Evolutionary conservation across 768 basidiomycete species (phyloP), one percentile per base, ranked within the genome.

Genomic region (Chiua virens): DNA sequence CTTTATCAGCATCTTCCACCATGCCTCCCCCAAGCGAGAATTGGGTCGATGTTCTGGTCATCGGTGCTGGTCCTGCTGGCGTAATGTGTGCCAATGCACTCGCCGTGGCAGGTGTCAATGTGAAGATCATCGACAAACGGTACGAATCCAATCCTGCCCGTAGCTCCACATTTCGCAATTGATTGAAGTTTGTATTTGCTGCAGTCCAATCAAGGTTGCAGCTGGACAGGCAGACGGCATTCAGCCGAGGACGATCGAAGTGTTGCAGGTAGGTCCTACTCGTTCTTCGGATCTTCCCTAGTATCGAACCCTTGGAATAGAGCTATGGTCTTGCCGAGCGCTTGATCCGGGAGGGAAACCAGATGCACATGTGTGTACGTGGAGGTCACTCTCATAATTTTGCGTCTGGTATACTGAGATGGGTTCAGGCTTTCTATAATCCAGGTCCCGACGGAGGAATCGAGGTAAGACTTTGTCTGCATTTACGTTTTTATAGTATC

Each of bases 271-370:
- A 7, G 15, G 25, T 6, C 9, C 6, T 3, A 21, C 11, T 22
- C 8, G 9, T n/a, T n/a, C n/a, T 17, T 18, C 14, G 14, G 27
- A 5, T 13, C 38, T 14, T 34, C 42, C 30, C 13, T 8, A n/a
- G 3, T 20, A 8, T 50, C 1, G 8, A 46, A 34, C 27, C 5
- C 17, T 4, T 22, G 8, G 8, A 45, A 34, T 15, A 90, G 87
- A 91, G 87, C 55, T 90, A 90, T 68, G 89, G 88, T 7, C 75
- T 91, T 6, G 85, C 79, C 0, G 83, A 89, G n/a, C 75, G 79
- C 4, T 61, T 90, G 22, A 53, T 89, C 22, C 74, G 68, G 38
- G 79, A 88, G 58, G 87, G 81, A 6, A 82, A 82, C 50, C 85
- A 87, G 44, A 75, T 90, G 76, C 80, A 87, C 53, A 77, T 80